Base-by-base conservation (phyloP, 352 stramenopile genomes). In the Albugo candida region DNA sequence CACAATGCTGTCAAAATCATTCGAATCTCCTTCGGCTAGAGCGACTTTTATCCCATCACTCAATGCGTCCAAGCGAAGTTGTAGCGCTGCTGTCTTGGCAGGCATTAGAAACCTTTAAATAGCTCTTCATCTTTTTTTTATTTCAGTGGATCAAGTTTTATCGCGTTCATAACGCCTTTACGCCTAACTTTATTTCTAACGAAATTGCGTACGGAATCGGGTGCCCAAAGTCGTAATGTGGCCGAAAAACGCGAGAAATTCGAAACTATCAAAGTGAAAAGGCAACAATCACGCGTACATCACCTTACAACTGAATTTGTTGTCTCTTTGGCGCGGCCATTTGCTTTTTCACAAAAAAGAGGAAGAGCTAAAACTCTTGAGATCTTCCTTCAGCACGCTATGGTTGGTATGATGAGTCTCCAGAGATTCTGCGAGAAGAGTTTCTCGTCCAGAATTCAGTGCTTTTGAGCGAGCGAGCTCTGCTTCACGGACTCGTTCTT, bases 361-460 rank as follows among this genome's bases (percentile, higher is more conserved):
- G 45, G 78, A 87, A 39, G 78, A 85, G 59, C 75, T 87, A 61
- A 92, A 92, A 42, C 69, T 68, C 61, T 84, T 73, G 52, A 92
- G 52, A 53, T 92, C 78, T 41, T 87, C 70, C 19, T 60, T 83
- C 50, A 85, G 52, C 18, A 65, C 81, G 50, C 72, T 61, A 27
- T 89, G 72, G 54, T 86, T 70, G 21, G 73, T 61, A 16, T 64
- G 47, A 43, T 83, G 70, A 6, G 60, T 64, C 44, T 81, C 70
- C 27, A 74, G 61, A 24, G 61, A 66, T 36, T 78, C 64, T 46
- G 79, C 65, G 0, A 60, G 62, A 19, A 66, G 56, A 47, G 73
- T 69, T 3, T 53, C 57, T 34, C 64, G 70, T 54, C 87, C 74
- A 2, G 70, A 62, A 59, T 86, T 69, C n/a, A n/a, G n/a, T n/a